phyloP scores from a whole-genome alignment of 495 filamentous ascomycete species.

The Tuber indicum region DNA sequence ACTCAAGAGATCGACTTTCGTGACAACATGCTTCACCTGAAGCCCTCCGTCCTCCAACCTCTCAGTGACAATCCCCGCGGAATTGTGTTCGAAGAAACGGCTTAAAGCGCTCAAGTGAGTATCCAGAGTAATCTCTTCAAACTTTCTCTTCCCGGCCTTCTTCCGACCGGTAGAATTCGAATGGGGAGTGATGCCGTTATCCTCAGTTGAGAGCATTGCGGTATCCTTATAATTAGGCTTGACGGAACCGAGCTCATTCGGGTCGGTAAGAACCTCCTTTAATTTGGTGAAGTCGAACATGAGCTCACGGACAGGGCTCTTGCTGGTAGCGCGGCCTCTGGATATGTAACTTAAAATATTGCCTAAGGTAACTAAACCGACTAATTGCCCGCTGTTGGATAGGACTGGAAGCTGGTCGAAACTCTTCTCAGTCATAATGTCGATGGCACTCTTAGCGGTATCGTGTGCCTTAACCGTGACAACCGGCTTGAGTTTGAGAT shows the following conservation, averaged over 20 bases:
- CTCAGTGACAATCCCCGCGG: slow-evolving; percentile 87
- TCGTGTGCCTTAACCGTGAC: slow-evolving; percentile 67
- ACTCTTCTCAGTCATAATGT: slow-evolving; percentile 92
- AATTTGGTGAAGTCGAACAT: slow-evolving; percentile 93
- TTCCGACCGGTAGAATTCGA: slow-evolving; percentile 6
- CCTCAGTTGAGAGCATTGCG: slow-evolving; percentile 26
- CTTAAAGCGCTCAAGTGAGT: slow-evolving; percentile 77
- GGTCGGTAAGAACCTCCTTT: slow-evolving; percentile 79
- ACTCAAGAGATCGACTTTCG: slow-evolving; percentile 91
- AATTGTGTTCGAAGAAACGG: slow-evolving; percentile 96
- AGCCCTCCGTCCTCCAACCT: slow-evolving; percentile 52
- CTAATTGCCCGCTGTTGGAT: slow-evolving; percentile 60
- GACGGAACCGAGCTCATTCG: slow-evolving; percentile 53
- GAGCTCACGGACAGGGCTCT: slow-evolving; percentile 70
- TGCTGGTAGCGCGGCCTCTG: slow-evolving; percentile 63
- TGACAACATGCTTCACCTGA: slow-evolving; percentile 83
- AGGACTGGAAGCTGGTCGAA: slow-evolving; percentile 96
- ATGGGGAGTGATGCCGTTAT: slow-evolving; percentile 18
- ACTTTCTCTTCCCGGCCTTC: slow-evolving; percentile 57
- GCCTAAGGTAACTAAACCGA: slow-evolving; percentile 86
- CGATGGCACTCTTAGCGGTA: slow-evolving; percentile 74
- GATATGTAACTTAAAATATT: slow-evolving; percentile 89
- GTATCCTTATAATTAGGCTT: slow-evolving; percentile 37
- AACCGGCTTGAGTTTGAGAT: slow-evolving; percentile 83
- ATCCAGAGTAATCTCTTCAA: slow-evolving; percentile 87